Evolutionary conservation across 2,329 filamentous ascomycete species (phyloP), one percentile per base, ranked within the genome.

Genomic region (Epichloe hybrida): DNA sequence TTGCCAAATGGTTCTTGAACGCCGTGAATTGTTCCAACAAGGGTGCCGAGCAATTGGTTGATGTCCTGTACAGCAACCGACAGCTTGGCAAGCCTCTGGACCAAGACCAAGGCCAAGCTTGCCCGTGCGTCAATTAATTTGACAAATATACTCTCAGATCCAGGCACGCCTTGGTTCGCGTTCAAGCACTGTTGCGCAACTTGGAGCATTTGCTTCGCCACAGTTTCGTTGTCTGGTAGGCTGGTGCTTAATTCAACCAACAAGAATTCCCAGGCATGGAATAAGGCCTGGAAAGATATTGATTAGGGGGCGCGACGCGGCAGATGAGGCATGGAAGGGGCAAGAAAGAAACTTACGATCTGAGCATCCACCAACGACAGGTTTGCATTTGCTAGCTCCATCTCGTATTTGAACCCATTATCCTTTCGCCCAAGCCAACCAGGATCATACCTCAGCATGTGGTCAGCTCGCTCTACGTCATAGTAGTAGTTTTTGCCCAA

Each of bases 351-450:
- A 72, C 83, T 69, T 73, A 87, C 83, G 56, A 93, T 83, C 70
- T 98, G 89, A 23, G 91, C 87, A 64, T 97, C 89, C 35, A 98
- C 88, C 36, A 95, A 73, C 23, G 90, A 95, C 49, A 98, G 66
- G 65, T 98, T 97, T 55, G 85, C 72, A 65, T 98, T 98, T 41
- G 91, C 93, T 54, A 82, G 81, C 60, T 83, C 79, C 68, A 98
- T 84, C 63, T 98, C 93, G 46, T 79, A 77, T 54, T 79, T 77
- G 67, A 95, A 95, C 0, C 90, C 90, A 59, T 84, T 78, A 50
- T 80, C 76, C 57, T 71, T 75, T 56, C 72, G 74, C 42, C 84
- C 84, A 49, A 71, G 71, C 93, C 93, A 98, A 39, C 83, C 81
- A 51, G 80, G 74, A 64, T 95, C 86, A 60, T 86, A 87, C 17